Base-by-base conservation (phyloP, 371 early-diverging fungal genomes). In the Mucor saturninus region DNA sequence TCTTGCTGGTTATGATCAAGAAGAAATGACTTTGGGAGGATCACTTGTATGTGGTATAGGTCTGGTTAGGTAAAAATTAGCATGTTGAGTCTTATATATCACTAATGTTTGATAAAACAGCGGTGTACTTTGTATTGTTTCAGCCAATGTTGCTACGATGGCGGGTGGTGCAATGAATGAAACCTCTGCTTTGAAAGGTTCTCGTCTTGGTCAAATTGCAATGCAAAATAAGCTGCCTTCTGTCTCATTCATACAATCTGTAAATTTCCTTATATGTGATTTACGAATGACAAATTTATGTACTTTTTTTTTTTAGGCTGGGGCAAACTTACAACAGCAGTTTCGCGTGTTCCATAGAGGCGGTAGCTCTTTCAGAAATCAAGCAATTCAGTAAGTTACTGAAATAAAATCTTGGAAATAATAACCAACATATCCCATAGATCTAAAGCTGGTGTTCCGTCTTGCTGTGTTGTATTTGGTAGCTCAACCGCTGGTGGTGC, bases 401-500 rank as follows among this genome's bases (percentile, higher is more conserved):
- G 21, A 54, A 2, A 21, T 7, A 3, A 31, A 9, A 40, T n/a
- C 5, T 21, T 21, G 21, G 21, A n/a, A 35, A n/a, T 8, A 38
- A 26, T 10, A 38, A 54, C 43, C 5, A 28, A 26, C 28, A 40
- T 40, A 32, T 4, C 40, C 52, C n/a, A 38, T 65, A 90, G 91
- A 69, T 88, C 89, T 50, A 91, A 90, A 61, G 76, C 79, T 7
- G 86, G 83, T 43, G 73, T 91, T 11, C 91, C 91, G 5, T 85
- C 89, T 0, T 87, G 81, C 51, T 83, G 84, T 50, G 83, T 91
- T 11, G 90, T 90, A 6, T 89, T 91, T 74, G 91, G 91, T 39
- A 89, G 84, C 43, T 85, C 90, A n/a, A 91, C 91, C 3, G 91
- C 91, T 5, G 91, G 91, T 32, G 91, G 91, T 39, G 91, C 91